Evolutionary conservation across 2,329 filamentous ascomycete species (phyloP), one percentile per base, ranked within the genome.

Genomic region (Colletotrichum magnum): DNA sequence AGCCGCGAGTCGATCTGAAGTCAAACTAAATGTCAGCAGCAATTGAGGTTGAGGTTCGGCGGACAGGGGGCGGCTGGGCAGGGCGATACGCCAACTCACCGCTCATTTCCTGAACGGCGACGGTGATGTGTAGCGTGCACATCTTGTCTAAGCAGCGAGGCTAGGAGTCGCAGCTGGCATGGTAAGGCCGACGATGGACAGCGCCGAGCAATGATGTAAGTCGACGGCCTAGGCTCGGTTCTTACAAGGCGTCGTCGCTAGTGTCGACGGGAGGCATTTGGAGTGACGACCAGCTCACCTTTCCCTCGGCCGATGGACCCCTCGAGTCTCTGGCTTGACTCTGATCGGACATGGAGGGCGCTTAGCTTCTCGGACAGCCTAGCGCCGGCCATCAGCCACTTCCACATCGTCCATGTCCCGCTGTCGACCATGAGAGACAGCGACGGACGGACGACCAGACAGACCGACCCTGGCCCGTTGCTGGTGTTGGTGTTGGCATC

Each of bases 31-130:
- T 36, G 32, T 10, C 36, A 28, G 52, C 13, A 32, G 26, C 52
- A 43, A 69, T 18, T 51, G 41, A 48, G 52, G 39, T 18, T 51
- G 41, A 48, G 52, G 39, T 51, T 50, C 26, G 52, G 28, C 61
- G 47, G 50, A 53, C 67, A 58, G 47, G 64, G 68, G 64, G 47
- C 41, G 41, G 39, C 18, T 54, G 9, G 28, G 16, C 45, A 69
- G 24, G 58, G 67, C 70, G 61, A 71, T 62, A 66, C 68, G 60
- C 70, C 57, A 64, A 50, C 68, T 64, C 68, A 64, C 70, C 60
- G 69, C 68, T 71, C 68, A 68, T 71, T 68, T 72, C 64, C 50
- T 62, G 48, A 52, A 41, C 28, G 26, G 24, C 50, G 50, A 48
- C 6, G 45, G 45, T 18, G 18, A 10, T 48, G 45, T 45, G 43